A percentile compares a stretch with the other conserved stretches of the same genome.
Evolutionary conservation across 768 basidiomycete species (phyloP).

Genomic region (Lentinus tigrinus): DNA sequence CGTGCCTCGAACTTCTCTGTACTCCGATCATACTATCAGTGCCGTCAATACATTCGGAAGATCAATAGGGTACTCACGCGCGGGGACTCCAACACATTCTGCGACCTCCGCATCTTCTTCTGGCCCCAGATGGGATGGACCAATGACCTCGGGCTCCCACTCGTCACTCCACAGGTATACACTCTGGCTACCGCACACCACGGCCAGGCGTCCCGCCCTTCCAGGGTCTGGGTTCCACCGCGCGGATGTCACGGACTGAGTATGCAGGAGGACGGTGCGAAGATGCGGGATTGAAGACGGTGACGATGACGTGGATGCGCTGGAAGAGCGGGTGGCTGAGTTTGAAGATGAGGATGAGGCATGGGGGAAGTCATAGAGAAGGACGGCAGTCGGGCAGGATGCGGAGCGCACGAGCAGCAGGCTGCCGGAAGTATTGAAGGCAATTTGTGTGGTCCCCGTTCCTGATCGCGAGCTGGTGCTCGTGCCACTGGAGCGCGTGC

Average conservation of each 20-base stretch:
- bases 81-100: conserved; percentile 87
- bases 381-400: conserved; percentile 16
- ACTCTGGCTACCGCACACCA: conserved; percentile 67
- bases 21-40: neutral
- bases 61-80: conserved; percentile 52
- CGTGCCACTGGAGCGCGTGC: neutral
- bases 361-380: conserved; percentile 17
- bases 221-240: conserved; percentile 77
- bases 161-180: conserved; percentile 84
- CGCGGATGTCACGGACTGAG: conserved; percentile 59
- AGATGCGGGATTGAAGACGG: conserved; percentile 45
- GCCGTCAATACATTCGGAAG: neutral
- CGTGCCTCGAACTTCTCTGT: conserved; percentile 69
- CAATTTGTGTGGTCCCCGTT: conserved; percentile 53
- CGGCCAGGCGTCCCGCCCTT: conserved; percentile 65
- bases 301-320: neutral
- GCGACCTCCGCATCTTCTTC: conserved; percentile 72
- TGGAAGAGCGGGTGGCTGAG: neutral
- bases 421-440: conserved; percentile 79
- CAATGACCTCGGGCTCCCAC: conserved; percentile 47
- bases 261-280: conserved; percentile 66
- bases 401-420: conserved; percentile 75
- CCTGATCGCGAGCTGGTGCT: conserved; percentile 35
- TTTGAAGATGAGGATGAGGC: neutral
- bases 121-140: conserved; percentile 23